A percentile compares a stretch with the other conserved stretches of the same genome.
Conservation (phyloP, 1,139 yeast species). For the Suhomyces kunorum region DNA sequence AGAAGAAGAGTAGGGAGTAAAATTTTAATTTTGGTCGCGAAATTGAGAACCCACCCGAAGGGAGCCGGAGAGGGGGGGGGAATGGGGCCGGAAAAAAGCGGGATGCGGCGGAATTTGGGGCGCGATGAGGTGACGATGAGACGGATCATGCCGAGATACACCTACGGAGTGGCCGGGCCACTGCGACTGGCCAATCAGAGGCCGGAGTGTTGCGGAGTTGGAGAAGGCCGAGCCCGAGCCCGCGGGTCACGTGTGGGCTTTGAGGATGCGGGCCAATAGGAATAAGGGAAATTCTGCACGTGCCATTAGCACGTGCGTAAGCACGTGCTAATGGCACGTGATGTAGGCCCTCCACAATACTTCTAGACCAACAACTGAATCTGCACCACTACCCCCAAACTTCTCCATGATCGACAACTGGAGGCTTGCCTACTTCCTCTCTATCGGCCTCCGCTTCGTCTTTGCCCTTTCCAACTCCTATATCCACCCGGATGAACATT, state of each 20-base stretch:
- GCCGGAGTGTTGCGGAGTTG: slow-evolving; percentile 7
- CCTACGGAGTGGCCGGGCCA: too few relatives aligned
- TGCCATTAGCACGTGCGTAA: background rate
- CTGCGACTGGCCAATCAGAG: slow-evolving; percentile 10
- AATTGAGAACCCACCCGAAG: slow-evolving; percentile 1
- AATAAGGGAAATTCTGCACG: background rate
- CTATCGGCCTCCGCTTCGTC: slow-evolving; percentile 52
- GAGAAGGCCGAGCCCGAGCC: slow-evolving; percentile 8
- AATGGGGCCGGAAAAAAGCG: background rate
- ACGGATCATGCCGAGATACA: too few relatives aligned
- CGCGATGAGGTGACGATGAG: background rate
- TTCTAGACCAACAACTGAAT: background rate
- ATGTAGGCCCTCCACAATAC: background rate
- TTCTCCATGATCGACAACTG: slow-evolving; percentile 24
- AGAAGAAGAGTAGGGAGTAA: slow-evolving; percentile 14
- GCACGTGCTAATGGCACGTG: background rate
- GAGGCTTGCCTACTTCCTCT: slow-evolving; percentile 46
- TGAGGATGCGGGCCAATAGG: slow-evolving; percentile 1
- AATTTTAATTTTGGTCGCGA: slow-evolving; percentile 13
- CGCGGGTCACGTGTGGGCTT: slow-evolving; percentile 4
- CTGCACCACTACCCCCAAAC: background rate
- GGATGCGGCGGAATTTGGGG: slow-evolving; percentile 2
- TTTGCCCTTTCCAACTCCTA: slow-evolving; percentile 76
- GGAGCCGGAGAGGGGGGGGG: background rate
- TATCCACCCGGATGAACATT: slow-evolving; percentile 97